A percentile compares a stretch with the other conserved stretches of the same genome.
Conservation (phyloP, 257 asterid species). For the Solanum neorickii region DNA sequence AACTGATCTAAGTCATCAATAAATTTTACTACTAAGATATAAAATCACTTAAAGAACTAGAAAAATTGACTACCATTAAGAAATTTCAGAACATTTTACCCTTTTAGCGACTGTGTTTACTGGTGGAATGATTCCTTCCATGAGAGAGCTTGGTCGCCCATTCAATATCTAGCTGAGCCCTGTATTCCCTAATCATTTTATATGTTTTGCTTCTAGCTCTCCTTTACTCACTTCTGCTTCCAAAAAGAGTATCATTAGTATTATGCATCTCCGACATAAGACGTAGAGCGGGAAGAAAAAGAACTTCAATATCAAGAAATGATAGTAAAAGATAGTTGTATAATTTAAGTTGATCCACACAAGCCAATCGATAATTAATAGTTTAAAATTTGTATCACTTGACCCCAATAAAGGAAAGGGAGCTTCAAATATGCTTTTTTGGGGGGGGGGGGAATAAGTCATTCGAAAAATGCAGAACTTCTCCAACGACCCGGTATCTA, state of each 20-base stretch:
- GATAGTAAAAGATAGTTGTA: background rate
- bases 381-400: background rate
- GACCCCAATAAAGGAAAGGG: background rate
- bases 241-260: conserved; percentile 45
- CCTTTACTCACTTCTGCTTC: conserved; percentile 97
- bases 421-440: background rate
- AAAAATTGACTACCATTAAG: background rate
- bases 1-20: background rate
- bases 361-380: background rate
- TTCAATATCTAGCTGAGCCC: conserved; percentile 97
- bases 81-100: conserved; percentile 32
- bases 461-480: background rate
- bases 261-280: background rate
- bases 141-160: conserved; percentile 72
- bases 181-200: conserved; percentile 90
- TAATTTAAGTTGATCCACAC: background rate
- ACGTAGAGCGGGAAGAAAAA: background rate
- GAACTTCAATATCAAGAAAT: background rate
- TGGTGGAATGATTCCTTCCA: conserved; percentile 77
- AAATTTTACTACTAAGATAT: background rate
- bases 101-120: conserved; percentile 51
- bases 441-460: background rate
- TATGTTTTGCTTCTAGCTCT: conserved; percentile 98
- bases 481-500: background rate
- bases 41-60: background rate